These are phyloP conservation scores for Aspergillus terreus DNA, from an alignment of 2,329 filamentous ascomycete genomes.

Conservation along the genomic window DNA sequence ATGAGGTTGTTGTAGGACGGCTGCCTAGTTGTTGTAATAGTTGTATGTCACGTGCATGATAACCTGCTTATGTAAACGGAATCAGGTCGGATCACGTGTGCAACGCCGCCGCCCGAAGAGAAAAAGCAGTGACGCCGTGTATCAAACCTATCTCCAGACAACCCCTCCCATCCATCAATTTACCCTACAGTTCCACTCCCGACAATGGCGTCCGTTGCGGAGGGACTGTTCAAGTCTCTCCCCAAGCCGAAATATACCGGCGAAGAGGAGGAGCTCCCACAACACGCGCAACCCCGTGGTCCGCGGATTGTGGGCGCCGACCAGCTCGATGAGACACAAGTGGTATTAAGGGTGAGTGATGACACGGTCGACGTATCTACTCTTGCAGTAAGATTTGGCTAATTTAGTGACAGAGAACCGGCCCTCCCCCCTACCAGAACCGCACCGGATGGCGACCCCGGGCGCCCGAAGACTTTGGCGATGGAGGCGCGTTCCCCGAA, in stretches of 20 bases:
- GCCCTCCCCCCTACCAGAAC: conserved; percentile 83
- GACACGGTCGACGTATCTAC: neutral
- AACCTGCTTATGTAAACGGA: too few relatives aligned
- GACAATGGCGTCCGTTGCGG: conserved; percentile 63
- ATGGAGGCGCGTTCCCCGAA: conserved; percentile 94
- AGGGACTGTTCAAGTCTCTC: conserved; percentile 72
- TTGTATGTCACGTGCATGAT: too few relatives aligned
- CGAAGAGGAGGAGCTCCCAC: conserved; percentile 76
- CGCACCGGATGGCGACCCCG: conserved; percentile 88
- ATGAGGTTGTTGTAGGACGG: neutral
- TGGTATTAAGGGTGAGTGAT: conserved; percentile 66
- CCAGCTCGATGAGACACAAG: conserved; percentile 78
- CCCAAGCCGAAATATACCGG: conserved; percentile 89
- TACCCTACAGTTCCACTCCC: conserved; percentile 5
- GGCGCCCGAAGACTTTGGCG: conserved; percentile 84
- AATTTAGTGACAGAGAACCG: conserved; percentile 55
- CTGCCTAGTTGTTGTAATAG: too few relatives aligned
- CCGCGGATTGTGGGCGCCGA: conserved; percentile 76
- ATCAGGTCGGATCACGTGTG: neutral
- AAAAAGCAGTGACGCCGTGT: conserved; percentile 15
- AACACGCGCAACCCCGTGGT: conserved; percentile 69
- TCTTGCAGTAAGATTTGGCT: neutral
- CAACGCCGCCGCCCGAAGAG: conserved; percentile 13
- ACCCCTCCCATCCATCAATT: conserved; percentile 14
- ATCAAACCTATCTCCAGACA: conserved; percentile 4